Evolutionary conservation across 2,329 filamentous ascomycete genomes (phyloP), one percentile per base, ranked within the genome.

Genomic region (Botrytis squamosa): DNA sequence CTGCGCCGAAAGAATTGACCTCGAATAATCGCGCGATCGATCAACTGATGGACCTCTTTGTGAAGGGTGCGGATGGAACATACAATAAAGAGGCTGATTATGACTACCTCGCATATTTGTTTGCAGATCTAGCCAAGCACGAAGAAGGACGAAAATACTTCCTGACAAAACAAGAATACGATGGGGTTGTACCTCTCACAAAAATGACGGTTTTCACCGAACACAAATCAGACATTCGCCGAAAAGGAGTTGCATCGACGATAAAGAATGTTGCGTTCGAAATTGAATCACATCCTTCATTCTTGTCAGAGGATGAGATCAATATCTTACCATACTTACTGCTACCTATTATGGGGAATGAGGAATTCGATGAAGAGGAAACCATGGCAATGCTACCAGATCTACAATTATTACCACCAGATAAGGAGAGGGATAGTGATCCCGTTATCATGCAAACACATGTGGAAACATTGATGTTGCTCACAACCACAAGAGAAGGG

Each of bases 191-290:
- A n/a, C 96, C 96, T 3, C 86, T 98, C 66, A 93, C 92, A 67
- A 98, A 98, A 85, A 86, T 99, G 75, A 92, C 92, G 75, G 95
- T 98, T 74, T 98, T 98, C 82, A 98, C 96, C 1, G 94, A 97
- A 82, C 94, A 98, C 84, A 86, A 88, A 78, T 97, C 93, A 3
- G 88, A 92, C 42, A 90, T 98, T 71, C 89, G 96, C 74, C 88
- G 96, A 72, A 93, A 94, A 79, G 96, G 96, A n/a, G 95, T 98
- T n/a, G 95, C 95, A 12, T 94, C 91, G 75, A 96, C 94, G 16
- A 94, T 99, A 81, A 98, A 98, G 83, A 99, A 99, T 81, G 90
- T 93, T 44, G 90, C 93, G 10, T 98, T 99, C 81, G 92, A 97
- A 79, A 84, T 95, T 9, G 83, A 88, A 4, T 88, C 91, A 0